Base-by-base conservation (phyloP, 2,329 filamentous ascomycete species). In the Apiospora koreana region DNA sequence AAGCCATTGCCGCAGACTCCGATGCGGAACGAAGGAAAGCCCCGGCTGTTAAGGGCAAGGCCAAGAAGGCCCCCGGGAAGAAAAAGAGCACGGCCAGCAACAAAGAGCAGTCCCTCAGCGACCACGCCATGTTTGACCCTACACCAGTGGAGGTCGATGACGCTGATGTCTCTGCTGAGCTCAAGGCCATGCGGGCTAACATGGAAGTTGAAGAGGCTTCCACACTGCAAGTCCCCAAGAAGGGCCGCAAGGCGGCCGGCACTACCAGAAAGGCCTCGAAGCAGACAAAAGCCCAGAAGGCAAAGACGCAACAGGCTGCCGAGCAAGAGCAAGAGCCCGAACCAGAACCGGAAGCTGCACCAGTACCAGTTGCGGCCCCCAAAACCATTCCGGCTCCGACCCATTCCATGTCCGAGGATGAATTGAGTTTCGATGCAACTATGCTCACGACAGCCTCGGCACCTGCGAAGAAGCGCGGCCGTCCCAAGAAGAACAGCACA, bases 71-170 rank as follows among this genome's bases (percentile, higher is more conserved):
- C 38, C 65, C 73, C 1, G 64, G 77, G 1, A 75, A 79, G 45
- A 78, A 80, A 43, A 72, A 76, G 38, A 66, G 38, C 25, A 45
- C 64, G 14, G 73, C 71, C 21, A 70, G 71, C 5, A 65, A 77
- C 25, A 74, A 78, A 54, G 78, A 81, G 48, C 81, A 81, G 0
- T 67, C 69, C 23, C 71, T 72, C 14, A 74, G 77, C 2, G 81
- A 84, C 42, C 86, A 84, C 72, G 83, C 83, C 71, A 88, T 89
- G 85, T 86, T 89, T 70, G 84, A 89, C 68, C 84, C 86, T 2
- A 74, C 77, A 1, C 83, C 85, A 9, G 77, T 79, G 0, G 80
- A 84, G 28, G 77, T 82, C 1, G 81, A 86, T 70, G 86, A 89
- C 16, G 83, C 79, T 0, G 84, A 80, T 6, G 79, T 89, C 4